These are phyloP conservation scores for Microsporum audouinii DNA, from an alignment of 2,329 filamentous ascomycete genomes.

Conservation along the genomic window DNA sequence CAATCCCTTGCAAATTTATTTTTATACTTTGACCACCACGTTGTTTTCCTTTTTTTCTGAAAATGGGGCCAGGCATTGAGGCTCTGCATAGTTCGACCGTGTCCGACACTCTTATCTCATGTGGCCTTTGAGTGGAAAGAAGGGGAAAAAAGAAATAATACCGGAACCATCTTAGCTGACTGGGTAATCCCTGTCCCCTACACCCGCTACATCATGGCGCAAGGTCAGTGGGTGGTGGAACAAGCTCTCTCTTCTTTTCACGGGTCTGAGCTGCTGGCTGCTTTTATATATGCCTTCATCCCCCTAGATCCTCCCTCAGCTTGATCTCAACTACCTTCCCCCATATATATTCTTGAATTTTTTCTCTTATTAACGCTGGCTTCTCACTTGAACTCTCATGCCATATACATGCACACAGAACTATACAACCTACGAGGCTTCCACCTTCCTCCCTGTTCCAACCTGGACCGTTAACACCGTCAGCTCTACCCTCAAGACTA, in stretches of 20 bases:
- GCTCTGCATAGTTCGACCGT: constrained; percentile 5
- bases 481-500: background rate
- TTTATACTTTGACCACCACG: constrained; percentile 4
- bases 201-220: constrained; percentile 4
- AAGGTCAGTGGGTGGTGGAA: constrained; percentile 3
- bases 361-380: background rate
- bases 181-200: constrained; percentile 1
- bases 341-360: background rate
- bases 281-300: background rate
- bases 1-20: background rate
- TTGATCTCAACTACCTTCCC: background rate
- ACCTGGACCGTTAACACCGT: background rate
- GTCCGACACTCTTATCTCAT: constrained; percentile 4
- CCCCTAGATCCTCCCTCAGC: constrained; percentile 2
- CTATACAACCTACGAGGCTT: background rate
- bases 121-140: constrained; percentile 1
- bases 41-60: constrained; percentile 5
- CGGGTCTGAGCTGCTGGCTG: background rate
- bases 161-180: background rate
- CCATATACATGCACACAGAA: constrained; percentile 1
- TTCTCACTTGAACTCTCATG: background rate
- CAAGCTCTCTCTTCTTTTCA: constrained; percentile 1
- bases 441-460: background rate
- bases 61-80: constrained; percentile 6
- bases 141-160: constrained; percentile 1